Evolutionary conservation across 345 rosid genomes (phyloP).

Genomic region (Microthlaspi erraticum): DNA sequence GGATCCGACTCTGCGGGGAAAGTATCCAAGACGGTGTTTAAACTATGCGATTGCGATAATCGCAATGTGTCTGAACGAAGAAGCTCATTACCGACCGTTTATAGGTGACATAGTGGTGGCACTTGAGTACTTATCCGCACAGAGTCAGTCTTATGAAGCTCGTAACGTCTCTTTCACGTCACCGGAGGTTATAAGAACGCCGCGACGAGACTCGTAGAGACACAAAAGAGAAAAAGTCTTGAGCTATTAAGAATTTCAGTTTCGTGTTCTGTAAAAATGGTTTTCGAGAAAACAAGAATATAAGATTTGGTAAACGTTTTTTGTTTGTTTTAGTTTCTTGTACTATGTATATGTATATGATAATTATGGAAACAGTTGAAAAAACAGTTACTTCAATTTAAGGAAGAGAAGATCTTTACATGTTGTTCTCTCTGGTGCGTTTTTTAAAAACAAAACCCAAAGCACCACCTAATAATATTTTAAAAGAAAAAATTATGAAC

Average conservation of each 20-base stretch:
- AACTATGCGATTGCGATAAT: slow-evolving; percentile 88
- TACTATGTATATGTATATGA: slow-evolving; percentile 15
- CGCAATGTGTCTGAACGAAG: slow-evolving; percentile 93
- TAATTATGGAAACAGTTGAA: slow-evolving; percentile 18
- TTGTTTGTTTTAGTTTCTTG: neutral
- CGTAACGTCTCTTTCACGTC: slow-evolving; percentile 32
- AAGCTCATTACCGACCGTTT: slow-evolving; percentile 84
- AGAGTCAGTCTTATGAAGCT: slow-evolving; percentile 44
- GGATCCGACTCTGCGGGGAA: slow-evolving; percentile 77
- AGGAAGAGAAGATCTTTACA: slow-evolving; percentile 37
- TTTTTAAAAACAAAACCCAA: slow-evolving; percentile 26
- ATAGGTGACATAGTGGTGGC: slow-evolving; percentile 90
- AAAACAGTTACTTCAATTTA: neutral
- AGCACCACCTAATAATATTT: slow-evolving; percentile 27
- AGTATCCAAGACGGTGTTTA: slow-evolving; percentile 74
- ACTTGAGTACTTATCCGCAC: slow-evolving; percentile 71
- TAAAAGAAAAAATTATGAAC: slow-evolving; percentile 23
- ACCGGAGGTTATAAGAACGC: slow-evolving; percentile 38
- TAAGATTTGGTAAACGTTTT: slow-evolving; percentile 23
- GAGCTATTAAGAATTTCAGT: slow-evolving; percentile 24
- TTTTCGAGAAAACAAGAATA: neutral
- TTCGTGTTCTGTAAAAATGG: slow-evolving; percentile 28
- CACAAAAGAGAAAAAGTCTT: neutral
- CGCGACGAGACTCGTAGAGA: slow-evolving; percentile 30
- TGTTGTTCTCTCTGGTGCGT: slow-evolving; percentile 36